phyloP scores from a whole-genome alignment of 345 rosid species.

The Arabis hirsuta region DNA sequence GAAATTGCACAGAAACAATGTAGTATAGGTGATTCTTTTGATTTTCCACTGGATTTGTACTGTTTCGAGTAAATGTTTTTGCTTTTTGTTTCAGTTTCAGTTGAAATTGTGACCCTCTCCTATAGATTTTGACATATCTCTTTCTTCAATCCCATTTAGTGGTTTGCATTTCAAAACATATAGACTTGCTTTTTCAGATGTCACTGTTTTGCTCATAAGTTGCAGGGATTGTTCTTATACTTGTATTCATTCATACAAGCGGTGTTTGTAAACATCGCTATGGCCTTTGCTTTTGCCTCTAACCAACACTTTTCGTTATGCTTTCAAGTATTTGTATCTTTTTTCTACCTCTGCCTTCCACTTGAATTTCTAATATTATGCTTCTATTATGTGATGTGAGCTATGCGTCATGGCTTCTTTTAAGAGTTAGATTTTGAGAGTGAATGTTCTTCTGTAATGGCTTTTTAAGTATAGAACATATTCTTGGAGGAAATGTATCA shows the following conservation, averaged over 20 bases:
- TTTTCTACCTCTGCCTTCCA: background rate
- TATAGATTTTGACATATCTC: background rate
- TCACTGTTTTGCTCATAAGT: background rate
- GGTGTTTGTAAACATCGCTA: background rate
- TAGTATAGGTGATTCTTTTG: no score
- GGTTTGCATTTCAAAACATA: background rate
- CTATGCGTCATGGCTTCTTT: background rate
- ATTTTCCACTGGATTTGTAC: background rate
- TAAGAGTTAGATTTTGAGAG: background rate
- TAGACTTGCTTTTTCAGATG: background rate
- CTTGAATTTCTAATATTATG: background rate
- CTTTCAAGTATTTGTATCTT: constrained; percentile 16
- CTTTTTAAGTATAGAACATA: background rate
- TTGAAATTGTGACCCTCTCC: background rate
- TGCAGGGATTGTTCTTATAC: background rate
- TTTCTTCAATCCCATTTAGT: background rate
- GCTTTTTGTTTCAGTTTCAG: constrained; percentile 1
- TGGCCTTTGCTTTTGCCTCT: constrained; percentile 6
- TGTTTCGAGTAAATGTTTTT: background rate
- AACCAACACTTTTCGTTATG: constrained; percentile 18
- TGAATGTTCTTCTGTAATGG: background rate
- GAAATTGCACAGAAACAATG: no score
- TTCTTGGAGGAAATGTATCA: background rate
- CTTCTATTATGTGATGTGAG: background rate
- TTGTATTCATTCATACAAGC: constrained; percentile 55